Evolutionary conservation across 805 yeast species (phyloP).

Genomic region (Zygosaccharomyces siamensis): DNA sequence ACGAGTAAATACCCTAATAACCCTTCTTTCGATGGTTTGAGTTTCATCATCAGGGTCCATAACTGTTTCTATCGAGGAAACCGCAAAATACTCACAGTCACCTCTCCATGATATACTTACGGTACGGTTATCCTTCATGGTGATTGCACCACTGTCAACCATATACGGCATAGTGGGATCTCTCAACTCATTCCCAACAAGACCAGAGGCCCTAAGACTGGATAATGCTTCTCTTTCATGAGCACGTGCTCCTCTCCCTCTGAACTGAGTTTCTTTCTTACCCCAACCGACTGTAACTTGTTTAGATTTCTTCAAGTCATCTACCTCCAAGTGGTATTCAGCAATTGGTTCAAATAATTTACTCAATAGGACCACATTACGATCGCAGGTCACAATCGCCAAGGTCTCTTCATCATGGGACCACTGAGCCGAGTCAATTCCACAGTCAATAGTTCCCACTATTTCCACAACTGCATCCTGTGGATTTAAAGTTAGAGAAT

Average conservation of each 20-base stretch:
- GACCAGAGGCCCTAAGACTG: constrained; percentile 49
- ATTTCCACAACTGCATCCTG: constrained; percentile 58
- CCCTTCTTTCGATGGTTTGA: constrained; percentile 53
- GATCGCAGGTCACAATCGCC: constrained; percentile 58
- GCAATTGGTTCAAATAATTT: constrained; percentile 73
- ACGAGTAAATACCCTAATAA: constrained; percentile 74
- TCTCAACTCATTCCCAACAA: constrained; percentile 61
- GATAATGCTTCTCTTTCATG: constrained; percentile 58
- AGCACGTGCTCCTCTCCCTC: constrained; percentile 87
- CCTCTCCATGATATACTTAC: constrained; percentile 86
- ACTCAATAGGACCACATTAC: constrained; percentile 61
- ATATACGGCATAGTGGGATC: constrained; percentile 86
- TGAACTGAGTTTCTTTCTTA: constrained; percentile 90
- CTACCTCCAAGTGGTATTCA: constrained; percentile 53
- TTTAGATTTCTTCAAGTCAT: constrained; percentile 63
- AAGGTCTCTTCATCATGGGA: constrained; percentile 87
- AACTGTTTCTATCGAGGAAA: constrained; percentile 56
- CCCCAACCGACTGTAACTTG: constrained; percentile 99
- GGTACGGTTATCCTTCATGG: constrained; percentile 48
- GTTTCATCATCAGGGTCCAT: constrained; percentile 38
- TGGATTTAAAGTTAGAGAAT: constrained; percentile 40
- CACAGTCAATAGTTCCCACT: constrained; percentile 79
- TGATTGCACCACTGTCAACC: constrained; percentile 62
- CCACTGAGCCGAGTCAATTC: constrained; percentile 73
- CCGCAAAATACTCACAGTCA: constrained; percentile 78